phyloP scores from a whole-genome alignment of 176 grass and related monocot genomes.

The Bolboschoenus planiculmis region DNA sequence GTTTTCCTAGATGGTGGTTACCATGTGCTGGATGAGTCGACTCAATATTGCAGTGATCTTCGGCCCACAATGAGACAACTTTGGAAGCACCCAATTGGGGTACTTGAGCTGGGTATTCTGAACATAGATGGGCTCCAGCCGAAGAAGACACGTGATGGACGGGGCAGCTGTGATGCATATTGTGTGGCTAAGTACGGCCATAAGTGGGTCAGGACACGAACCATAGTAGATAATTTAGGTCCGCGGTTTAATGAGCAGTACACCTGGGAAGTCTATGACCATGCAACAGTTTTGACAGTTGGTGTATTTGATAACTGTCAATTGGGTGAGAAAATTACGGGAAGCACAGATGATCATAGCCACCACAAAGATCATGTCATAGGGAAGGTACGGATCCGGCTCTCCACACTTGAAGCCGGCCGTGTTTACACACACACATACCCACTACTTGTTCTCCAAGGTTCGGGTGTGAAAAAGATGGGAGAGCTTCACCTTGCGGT shows the following conservation, averaged over 20 bases:
- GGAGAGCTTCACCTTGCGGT: constrained; percentile 77
- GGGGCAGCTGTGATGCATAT: constrained; percentile 74
- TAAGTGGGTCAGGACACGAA: constrained; percentile 94
- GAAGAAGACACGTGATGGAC: constrained; percentile 46
- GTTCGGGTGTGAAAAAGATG: constrained; percentile 90
- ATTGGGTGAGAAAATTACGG: constrained; percentile 25
- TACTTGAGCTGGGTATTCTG: constrained; percentile 88
- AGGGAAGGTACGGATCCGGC: constrained; percentile 77
- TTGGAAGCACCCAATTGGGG: constrained; percentile 75
- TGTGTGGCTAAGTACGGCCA: constrained; percentile 94
- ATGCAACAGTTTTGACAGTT: constrained; percentile 79
- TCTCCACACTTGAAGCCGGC: constrained; percentile 67
- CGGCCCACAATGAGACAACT: constrained; percentile 85
- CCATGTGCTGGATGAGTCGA: constrained; percentile 89
- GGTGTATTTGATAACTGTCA: constrained; percentile 84
- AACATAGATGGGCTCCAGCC: constrained; percentile 56
- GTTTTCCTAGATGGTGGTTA: constrained; percentile 84
- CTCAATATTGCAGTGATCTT: constrained; percentile 81
- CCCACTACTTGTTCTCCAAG: constrained; percentile 70
- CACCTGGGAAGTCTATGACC: constrained; percentile 83
- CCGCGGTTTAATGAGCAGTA: constrained; percentile 94
- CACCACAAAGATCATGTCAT: constrained; percentile 51
- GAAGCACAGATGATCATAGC: constrained; percentile 14
- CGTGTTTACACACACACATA: constrained; percentile 81
- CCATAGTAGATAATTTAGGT: constrained; percentile 47